Base-by-base conservation (phyloP, 805 yeast species). In the Nakazawaea laoshanensis region DNA sequence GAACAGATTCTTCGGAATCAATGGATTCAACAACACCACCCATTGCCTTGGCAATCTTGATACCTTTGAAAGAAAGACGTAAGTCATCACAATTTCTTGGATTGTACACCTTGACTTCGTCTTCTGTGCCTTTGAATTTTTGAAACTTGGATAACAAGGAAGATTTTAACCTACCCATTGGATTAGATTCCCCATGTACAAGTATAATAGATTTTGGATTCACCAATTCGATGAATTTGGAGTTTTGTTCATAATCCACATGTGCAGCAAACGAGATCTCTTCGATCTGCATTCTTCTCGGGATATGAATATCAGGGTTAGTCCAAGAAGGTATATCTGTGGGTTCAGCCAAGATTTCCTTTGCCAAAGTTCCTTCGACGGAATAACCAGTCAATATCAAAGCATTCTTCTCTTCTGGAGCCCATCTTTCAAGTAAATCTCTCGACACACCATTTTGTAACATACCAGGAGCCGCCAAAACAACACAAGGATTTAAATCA, bases 231-330 rank as follows among this genome's bases (percentile, higher is more conserved):
- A 92, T 92, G 49, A 92, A 92, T 36, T 82, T 84, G 2, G 95
- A 65, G 46, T 92, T 92, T 50, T 92, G 96, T 47, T 83, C 86
- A 55, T 81, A 92, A 52, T 92, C 99, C 15, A 92, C 99, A 57
- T 92, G 99, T 0, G 99, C 99, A n/a, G 98, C 97, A 65, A 92
- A 92, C 2, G 97, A 88, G 4, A 92, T 80, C 55, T 92, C 99
- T 43, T 89, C 96, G 12, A 92, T 78, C 29, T 71, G 73, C 36
- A 94, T 59, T 42, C 96, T 68, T 49, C 98, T 74, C 4, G 97
- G 96, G 25, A 92, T 80, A 38, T 75, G 71, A 13, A 77, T 60
- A 40, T 87, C 96, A 0, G 94, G 84, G 43, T 84, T 85, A n/a
- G 66, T 61, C 16, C 75, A 61, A 0, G 96, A 80, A 2, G 92